Base-by-base conservation (phyloP, 768 basidiomycete species). In the Boletus rubescentipes region DNA sequence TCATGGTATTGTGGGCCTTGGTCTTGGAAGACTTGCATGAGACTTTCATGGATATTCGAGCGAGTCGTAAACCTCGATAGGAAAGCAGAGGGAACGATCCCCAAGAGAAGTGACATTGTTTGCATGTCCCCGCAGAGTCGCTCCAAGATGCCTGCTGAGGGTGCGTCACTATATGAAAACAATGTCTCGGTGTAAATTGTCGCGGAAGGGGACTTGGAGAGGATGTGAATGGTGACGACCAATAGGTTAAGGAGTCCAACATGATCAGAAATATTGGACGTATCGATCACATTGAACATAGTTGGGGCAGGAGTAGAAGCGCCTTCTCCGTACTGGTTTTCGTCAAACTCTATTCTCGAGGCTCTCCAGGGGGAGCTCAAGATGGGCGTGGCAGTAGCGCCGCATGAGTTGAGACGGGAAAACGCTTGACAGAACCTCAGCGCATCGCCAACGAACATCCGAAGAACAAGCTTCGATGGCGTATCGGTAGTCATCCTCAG, bases 221-320 rank as follows among this genome's bases (percentile, higher is more conserved):
- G 68, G 35, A 70, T 40, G 10, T 67, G 69, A 37, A 43, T 21
- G 10, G 65, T 49, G 37, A 41, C 61, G 15, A 60, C 44, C 35
- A 70, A 48, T 5, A 71, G 32, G 36, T 71, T 71, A 29, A 72
- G 38, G 23, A 71, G 53, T 5, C 69, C 71, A 5, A 68, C 46
- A 36, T 73, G 58, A 44, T 72, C 70, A 30, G 60, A 59, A 18
- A 72, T 10, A 29, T 72, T 73, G 31, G 71, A 71, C 12, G 69
- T 70, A 39, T 71, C 60, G 35, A 71, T 72, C 37, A 73, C 68
- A 23, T 73, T 64, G 51, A 71, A 73, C 15, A 26, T 51, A 9
- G 61, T 60, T 10, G 69, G 69, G 9, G 71, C 71, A 0, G 58
- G 60, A 29, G 48, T 39, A 15, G 46, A n/a, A 18, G 51, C 49